phyloP scores from a whole-genome alignment of 805 yeast species.

The Wickerhamiella hasegawae region DNA sequence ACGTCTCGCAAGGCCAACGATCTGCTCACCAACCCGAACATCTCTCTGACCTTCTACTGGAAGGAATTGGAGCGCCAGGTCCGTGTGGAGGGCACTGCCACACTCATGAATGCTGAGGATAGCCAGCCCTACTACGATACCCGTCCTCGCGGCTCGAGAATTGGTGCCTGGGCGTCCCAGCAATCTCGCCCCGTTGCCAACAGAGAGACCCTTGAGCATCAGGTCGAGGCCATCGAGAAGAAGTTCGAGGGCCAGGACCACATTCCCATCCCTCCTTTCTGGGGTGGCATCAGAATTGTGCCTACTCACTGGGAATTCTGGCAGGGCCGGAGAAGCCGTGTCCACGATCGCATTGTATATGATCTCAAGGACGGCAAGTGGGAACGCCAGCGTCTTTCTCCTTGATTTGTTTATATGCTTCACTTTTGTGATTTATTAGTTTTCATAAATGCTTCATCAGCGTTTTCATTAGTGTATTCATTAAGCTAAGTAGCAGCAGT shows the following conservation, averaged over 20 bases:
- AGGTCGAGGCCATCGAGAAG: conserved; percentile 32
- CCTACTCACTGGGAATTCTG: conserved; percentile 91
- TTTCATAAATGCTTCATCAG: too few relatives aligned
- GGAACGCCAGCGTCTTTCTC: conserved; percentile 57
- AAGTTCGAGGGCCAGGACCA: conserved; percentile 45
- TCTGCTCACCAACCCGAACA: conserved; percentile 54
- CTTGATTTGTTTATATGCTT: too few relatives aligned
- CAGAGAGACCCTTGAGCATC: conserved; percentile 47
- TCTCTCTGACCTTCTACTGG: conserved; percentile 85
- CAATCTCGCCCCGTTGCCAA: conserved; percentile 48
- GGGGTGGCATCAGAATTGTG: conserved; percentile 88
- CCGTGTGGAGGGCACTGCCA: conserved; percentile 76
- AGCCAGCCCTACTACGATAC: conserved; percentile 66
- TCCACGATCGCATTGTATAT: conserved; percentile 77
- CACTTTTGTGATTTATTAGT: too few relatives aligned
- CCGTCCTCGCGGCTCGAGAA: conserved; percentile 81
- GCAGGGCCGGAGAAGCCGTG: conserved; percentile 86
- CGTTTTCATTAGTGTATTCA: too few relatives aligned
- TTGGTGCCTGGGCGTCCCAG: conserved; percentile 96
- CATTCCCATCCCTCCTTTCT: conserved; percentile 79
- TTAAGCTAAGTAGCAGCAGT: too few relatives aligned
- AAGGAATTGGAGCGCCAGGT: conserved; percentile 80
- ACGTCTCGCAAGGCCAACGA: conserved; percentile 70
- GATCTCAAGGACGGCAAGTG: conserved; percentile 42
- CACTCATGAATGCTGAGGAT: conserved; percentile 55